Evolutionary conservation across 108 stramenopile genomes (phyloP).

Genomic region (Chaetoceros muelleri): DNA sequence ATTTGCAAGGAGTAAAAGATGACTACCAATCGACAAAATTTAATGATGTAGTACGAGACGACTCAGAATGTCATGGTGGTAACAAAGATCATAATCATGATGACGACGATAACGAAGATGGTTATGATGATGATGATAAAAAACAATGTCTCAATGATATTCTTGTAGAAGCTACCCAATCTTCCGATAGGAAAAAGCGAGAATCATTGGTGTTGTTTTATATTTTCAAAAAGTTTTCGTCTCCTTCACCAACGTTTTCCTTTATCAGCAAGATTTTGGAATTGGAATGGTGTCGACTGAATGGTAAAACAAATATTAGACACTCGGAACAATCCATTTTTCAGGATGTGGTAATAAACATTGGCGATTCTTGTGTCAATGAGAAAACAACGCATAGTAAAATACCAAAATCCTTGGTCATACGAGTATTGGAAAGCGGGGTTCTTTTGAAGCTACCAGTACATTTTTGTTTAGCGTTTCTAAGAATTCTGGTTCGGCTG

Average conservation of each 20-base stretch:
- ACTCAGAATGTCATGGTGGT: too few relatives aligned
- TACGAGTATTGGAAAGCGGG: background rate
- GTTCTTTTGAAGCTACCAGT: constrained; percentile 28
- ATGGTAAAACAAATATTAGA: background rate
- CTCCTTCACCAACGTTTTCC: background rate
- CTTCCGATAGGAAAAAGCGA: too few relatives aligned
- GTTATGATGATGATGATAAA: too few relatives aligned
- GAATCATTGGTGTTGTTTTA: background rate
- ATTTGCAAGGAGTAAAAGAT: too few relatives aligned
- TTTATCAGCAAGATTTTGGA: background rate
- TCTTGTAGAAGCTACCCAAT: too few relatives aligned
- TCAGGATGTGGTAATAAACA: background rate
- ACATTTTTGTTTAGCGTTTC: constrained; percentile 36
- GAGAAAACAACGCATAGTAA: background rate
- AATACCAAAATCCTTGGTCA: background rate
- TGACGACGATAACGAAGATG: too few relatives aligned
- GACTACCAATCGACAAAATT: too few relatives aligned
- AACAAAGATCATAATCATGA: too few relatives aligned
- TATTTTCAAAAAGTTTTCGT: background rate
- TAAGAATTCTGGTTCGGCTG: constrained; percentile 51
- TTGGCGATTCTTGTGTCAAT: background rate
- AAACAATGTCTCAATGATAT: too few relatives aligned
- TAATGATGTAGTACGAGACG: too few relatives aligned
- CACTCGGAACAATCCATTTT: background rate
- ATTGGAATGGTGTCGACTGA: too few relatives aligned